Evolutionary conservation across 768 basidiomycete species (phyloP).

Genomic region (Agaricus sinodeliciosus): DNA sequence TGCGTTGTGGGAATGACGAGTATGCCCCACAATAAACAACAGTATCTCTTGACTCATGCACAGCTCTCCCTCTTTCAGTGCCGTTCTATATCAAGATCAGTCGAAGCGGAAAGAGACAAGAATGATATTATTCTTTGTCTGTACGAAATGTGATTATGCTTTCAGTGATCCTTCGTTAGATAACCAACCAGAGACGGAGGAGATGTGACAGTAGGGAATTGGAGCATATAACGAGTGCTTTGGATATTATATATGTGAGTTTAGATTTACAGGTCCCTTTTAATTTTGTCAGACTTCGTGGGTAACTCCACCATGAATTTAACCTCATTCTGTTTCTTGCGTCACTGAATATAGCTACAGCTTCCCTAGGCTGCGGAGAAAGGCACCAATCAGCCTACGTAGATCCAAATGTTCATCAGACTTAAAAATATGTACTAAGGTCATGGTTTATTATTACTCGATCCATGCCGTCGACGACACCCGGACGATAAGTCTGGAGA

Average conservation of each 20-base stretch:
- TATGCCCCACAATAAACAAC: constrained; percentile 31
- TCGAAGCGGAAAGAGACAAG: constrained; percentile 94
- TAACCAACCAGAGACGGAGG: constrained; percentile 25
- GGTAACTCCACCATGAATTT: too few relatives aligned
- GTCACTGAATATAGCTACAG: too few relatives aligned
- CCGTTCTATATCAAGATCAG: constrained; percentile 95
- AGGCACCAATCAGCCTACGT: too few relatives aligned
- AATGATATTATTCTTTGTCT: constrained; percentile 92
- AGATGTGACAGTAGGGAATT: constrained; percentile 9
- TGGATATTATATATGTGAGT: background rate
- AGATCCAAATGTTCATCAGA: too few relatives aligned
- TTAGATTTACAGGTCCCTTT: background rate
- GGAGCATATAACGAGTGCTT: background rate
- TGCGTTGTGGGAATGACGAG: constrained; percentile 78
- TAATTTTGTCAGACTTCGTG: background rate
- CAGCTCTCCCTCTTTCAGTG: constrained; percentile 40
- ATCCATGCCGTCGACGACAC: too few relatives aligned
- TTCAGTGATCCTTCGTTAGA: constrained; percentile 69
- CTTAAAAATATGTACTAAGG: too few relatives aligned
- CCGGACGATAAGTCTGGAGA: too few relatives aligned
- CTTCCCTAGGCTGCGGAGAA: too few relatives aligned
- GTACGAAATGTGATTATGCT: constrained; percentile 71
- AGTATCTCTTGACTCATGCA: background rate
- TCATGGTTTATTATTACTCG: too few relatives aligned
- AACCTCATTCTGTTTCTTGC: too few relatives aligned